These are phyloP conservation scores for Dalbergia cultrata DNA, from an alignment of 306 rosid genomes.

Conservation along the genomic window DNA sequence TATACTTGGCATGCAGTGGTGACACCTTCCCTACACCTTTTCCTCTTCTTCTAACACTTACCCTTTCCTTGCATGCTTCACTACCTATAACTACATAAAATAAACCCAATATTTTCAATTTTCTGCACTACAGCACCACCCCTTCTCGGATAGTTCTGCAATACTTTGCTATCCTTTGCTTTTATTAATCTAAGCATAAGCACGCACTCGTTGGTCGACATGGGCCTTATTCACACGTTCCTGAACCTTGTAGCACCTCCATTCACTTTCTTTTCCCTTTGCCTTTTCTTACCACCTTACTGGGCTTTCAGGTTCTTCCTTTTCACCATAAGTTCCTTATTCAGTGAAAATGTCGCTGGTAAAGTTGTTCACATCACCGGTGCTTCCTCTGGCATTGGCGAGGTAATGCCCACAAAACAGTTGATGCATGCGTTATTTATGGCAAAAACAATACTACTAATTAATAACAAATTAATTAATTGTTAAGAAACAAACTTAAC, in stretches of 20 bases:
- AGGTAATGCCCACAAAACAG: constrained; percentile 14
- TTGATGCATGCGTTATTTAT: background rate
- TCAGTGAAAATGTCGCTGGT: constrained; percentile 61
- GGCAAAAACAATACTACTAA: too few relatives aligned
- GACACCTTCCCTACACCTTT: constrained; percentile 43
- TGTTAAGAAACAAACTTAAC: background rate
- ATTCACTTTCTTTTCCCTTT: constrained; percentile 63
- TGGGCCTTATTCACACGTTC: constrained; percentile 61
- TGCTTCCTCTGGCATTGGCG: constrained; percentile 64
- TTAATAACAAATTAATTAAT: background rate
- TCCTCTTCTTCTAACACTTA: background rate
- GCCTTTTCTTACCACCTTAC: constrained; percentile 64
- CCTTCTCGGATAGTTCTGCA: constrained; percentile 14
- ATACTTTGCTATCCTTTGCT: background rate
- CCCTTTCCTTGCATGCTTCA: background rate
- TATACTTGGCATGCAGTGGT: constrained; percentile 42
- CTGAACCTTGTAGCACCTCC: constrained; percentile 67
- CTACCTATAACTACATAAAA: background rate
- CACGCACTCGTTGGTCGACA: background rate
- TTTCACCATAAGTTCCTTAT: constrained; percentile 42
- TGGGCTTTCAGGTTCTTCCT: constrained; percentile 53
- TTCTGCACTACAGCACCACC: background rate
- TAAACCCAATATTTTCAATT: background rate
- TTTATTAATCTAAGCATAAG: background rate
- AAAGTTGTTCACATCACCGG: constrained; percentile 80